Base-by-base conservation (phyloP, 768 basidiomycete genomes). In the Tephrocybe sp. region DNA sequence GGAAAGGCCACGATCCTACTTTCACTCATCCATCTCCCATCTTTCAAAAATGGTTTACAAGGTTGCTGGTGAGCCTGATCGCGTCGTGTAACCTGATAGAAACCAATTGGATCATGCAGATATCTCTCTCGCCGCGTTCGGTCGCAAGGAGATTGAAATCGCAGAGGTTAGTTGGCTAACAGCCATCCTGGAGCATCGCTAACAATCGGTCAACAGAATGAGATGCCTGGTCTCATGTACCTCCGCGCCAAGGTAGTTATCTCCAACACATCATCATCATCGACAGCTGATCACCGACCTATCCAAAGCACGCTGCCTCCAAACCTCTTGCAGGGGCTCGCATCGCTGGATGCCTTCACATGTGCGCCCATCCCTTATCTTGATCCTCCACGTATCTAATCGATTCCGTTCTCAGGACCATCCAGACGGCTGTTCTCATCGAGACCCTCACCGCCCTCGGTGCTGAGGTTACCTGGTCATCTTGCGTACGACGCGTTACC, bases 61-160 rank as follows among this genome's bases (percentile, higher is more conserved):
- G 72, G 92, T 95, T 61, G 84, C 92, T 71, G 90, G 90, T 89
- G 63, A 53, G 75, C 46, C 15, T 1, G 21, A 33, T 30, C 45
- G 47, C 33, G 22, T 42, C 3, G 22, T 25, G 15, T 33, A 12
- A 23, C 21, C 34, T 22, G 29, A 19, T 25, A 47, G 45, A 50
- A 54, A n/a, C 52, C 55, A 62, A 22, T 50, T 27, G 25, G 13
- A 33, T 34, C 27, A 47, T 45, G 9, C 38, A 91, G 93, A 93
- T 67, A 76, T 95, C 63, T 98, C 94, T 63, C 91, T 99, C 66
- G 97, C 97, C 66, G 95, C 95, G 53, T 99, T 97, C 74, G 93
- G 95, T 72, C 93, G 95, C 78, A 99, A 99, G 78, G 95, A 99
- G 78, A 91, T 99, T 63, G 87, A 95, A 76, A 90, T 99, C 71